Percentiles rank a stretch among this genome's conserved stretches.
Evolutionary conservation across 2,329 filamentous ascomycete species (phyloP).

Genomic region (Dryadomyces sulphureus): DNA sequence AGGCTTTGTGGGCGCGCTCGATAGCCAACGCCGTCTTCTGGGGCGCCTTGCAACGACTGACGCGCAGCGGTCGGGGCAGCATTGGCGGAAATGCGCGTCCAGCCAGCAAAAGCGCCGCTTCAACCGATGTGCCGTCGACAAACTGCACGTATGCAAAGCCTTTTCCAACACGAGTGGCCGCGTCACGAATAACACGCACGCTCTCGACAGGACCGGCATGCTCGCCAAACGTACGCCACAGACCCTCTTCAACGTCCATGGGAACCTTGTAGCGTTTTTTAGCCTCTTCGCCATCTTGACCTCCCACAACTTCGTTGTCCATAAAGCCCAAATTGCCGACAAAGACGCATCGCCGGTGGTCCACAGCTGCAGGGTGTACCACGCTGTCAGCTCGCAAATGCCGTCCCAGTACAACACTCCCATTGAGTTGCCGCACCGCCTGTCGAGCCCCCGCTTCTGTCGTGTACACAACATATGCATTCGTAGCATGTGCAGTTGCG

Average conservation of each 20-base stretch:
- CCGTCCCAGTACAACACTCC: constrained; percentile 66
- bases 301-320: constrained; percentile 62
- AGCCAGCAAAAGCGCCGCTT: constrained; percentile 76
- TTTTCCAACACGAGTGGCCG: constrained; percentile 84
- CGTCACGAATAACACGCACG: constrained; percentile 81
- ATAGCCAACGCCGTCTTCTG: constrained; percentile 42
- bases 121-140: constrained; percentile 72
- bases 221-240: constrained; percentile 69
- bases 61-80: constrained; percentile 76
- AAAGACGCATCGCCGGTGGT: constrained; percentile 85
- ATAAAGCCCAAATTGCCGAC: constrained; percentile 95
- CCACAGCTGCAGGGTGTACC: constrained; percentile 68
- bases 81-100: constrained; percentile 89
- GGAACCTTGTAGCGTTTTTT: constrained; percentile 54
- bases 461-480: constrained; percentile 86
- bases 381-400: constrained; percentile 86
- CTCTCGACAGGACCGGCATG: constrained; percentile 72
- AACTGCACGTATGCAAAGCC: constrained; percentile 98
- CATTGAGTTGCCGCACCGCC: constrained; percentile 67
- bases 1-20: constrained; percentile 27
- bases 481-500: constrained; percentile 80
- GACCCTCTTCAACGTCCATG: constrained; percentile 80
- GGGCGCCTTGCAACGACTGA: constrained; percentile 69
- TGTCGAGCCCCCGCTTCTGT: constrained; percentile 60
- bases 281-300: constrained; percentile 33